Percentiles rank a stretch among this genome's conserved stretches.
Conservation (phyloP, 441 rosid genomes). For the Raphanus hybrid region DNA sequence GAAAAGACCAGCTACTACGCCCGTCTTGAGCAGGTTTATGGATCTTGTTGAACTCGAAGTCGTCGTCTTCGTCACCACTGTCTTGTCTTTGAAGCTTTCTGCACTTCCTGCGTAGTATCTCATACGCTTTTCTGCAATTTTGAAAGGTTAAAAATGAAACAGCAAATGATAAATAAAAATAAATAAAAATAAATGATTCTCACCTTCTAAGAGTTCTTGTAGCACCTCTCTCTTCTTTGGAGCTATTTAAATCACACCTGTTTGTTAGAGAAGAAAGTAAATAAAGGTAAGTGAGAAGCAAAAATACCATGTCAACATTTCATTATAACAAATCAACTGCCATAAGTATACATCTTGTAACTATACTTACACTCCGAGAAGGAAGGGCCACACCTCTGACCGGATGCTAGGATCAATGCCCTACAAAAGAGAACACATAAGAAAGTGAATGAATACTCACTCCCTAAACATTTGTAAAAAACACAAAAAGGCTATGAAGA, state of each 20-base stretch:
- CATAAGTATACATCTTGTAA: neutral
- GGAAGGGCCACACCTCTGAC: constrained; percentile 90
- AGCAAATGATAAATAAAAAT: neutral
- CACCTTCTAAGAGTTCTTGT: constrained; percentile 71
- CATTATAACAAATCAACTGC: neutral
- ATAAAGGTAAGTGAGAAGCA: neutral
- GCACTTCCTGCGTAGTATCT: constrained; percentile 70
- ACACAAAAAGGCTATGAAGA: constrained; percentile 6
- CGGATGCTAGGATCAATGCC: constrained; percentile 86
- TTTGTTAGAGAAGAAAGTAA: neutral
- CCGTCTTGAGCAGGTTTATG: constrained; percentile 32
- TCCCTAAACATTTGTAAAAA: constrained; percentile 11
- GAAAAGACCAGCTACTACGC: constrained; percentile 39
- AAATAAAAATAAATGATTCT: neutral
- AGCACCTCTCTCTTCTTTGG: constrained; percentile 68
- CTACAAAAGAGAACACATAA: constrained; percentile 43
- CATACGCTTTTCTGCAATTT: constrained; percentile 68
- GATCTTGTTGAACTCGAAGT: constrained; percentile 44
- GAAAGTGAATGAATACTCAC: constrained; percentile 23
- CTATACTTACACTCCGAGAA: constrained; percentile 84
- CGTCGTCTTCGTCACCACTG: constrained; percentile 14
- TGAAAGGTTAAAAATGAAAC: constrained; percentile 11
- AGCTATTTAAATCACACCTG: constrained; percentile 57
- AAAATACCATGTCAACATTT: neutral
- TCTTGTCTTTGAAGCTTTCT: constrained; percentile 49